Base-by-base conservation (phyloP, 176 grass and related monocot genomes). In the Aegilops tauschii region DNA sequence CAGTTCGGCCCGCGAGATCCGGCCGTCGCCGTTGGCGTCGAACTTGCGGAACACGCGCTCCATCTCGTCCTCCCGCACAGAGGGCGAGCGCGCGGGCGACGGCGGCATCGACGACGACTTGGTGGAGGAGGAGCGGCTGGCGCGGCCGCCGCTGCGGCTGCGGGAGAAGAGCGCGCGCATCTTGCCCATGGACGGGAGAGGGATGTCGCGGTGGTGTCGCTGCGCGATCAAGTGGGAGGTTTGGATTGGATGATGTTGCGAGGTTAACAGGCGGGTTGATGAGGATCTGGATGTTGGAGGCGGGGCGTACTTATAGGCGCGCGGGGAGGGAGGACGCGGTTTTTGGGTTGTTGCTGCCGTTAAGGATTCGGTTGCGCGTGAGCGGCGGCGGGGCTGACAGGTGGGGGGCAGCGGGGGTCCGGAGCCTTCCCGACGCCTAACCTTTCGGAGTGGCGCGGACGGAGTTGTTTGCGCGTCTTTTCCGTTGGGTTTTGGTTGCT, bases 31-130 rank as follows among this genome's bases (percentile, higher is more conserved):
- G 80, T 99, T 93, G 0, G 90, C 83, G 87, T 99, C 97, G 83
- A 99, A 99, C 89, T 99, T 99, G 5, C 87, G 81, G 85, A 99
- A 99, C 18, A 99, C 87, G 2, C 94, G 88, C 90, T 90, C 87
- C 65, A 91, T 73, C 83, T 96, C 97, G 39, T 76, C 86, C 17
- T 47, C n/a, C 16, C 27, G 10, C 50, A 9, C 39, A 9, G 72
- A 14, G 14, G 28, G 40, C 3, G 37, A 0, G 25, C 34, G n/a
- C 8, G 30, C 20, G 20, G 65, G 3, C 2, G 80, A 31, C 2
- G 25, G 4, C 70, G 74, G 14, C 8, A 63, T 11, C 5, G 76
- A 12, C 7, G 76, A 12, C 1, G 72, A 2, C 83, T 67, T 88
- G 35, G 79, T 30, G 9, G 75, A 66, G 10, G 68, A 21, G 72